Percentiles rank a stretch among this genome's conserved stretches.
phyloP scores from a whole-genome alignment of 495 filamentous ascomycete genomes.

The Penicillium robsamsonii region DNA sequence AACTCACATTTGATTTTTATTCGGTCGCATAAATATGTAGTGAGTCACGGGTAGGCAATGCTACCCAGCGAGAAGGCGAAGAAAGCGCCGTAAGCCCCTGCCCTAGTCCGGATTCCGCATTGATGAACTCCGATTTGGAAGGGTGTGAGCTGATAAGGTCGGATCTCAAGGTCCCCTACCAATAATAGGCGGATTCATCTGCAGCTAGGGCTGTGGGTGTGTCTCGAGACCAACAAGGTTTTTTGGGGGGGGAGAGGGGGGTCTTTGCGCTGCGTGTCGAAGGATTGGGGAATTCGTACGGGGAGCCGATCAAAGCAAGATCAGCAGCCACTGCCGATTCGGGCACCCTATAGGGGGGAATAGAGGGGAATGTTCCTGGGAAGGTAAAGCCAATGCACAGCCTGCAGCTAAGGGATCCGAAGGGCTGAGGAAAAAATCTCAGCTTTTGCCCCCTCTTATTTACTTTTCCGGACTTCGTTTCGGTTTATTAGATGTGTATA shows the following conservation, averaged over 20 bases:
- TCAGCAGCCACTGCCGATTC: constrained; percentile 11
- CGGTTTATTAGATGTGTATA: too few species aligned
- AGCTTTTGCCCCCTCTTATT: background rate
- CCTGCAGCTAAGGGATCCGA: constrained; percentile 14
- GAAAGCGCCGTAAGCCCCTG: background rate
- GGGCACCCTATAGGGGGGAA: constrained; percentile 10
- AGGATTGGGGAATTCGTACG: constrained; percentile 14
- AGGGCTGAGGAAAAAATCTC: constrained; percentile 3
- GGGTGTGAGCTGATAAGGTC: constrained; percentile 10
- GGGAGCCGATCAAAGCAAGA: constrained; percentile 12
- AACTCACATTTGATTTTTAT: constrained; percentile 1
- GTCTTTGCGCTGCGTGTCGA: constrained; percentile 14
- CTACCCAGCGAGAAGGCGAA: constrained; percentile 13
- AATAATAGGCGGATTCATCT: constrained; percentile 18
- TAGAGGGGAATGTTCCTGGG: constrained; percentile 12
- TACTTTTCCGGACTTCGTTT: background rate
- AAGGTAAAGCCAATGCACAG: constrained; percentile 7
- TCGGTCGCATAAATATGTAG: background rate
- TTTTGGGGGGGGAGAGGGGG: background rate
- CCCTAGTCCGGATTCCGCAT: constrained; percentile 22
- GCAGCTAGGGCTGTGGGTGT: constrained; percentile 18
- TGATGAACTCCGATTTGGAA: constrained; percentile 15
- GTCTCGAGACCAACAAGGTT: constrained; percentile 17
- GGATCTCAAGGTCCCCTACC: constrained; percentile 20
- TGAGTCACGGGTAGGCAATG: constrained; percentile 20